Base-by-base conservation (phyloP, 139 green algal genomes). In the Haematococcus sp. region DNA sequence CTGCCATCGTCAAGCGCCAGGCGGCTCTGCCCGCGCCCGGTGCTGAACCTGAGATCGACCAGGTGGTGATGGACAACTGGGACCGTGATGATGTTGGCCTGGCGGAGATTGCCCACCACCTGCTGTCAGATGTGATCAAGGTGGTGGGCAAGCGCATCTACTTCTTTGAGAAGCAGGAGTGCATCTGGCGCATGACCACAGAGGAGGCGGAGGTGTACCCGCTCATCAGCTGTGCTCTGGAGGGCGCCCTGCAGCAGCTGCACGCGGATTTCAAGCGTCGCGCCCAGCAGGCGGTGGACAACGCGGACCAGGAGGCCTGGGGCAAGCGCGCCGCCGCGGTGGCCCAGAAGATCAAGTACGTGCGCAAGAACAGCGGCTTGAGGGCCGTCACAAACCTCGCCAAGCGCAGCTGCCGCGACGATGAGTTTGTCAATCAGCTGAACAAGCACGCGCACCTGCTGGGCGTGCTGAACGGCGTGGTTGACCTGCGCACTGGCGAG, bases 391-490 rank as follows among this genome's bases (percentile, higher is more conserved):
- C 23, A 7, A 13, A 7, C 40, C 7, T 56, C 33, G 23, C 64
- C 13, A 32, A 15, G 3, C 32, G 5, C 19, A n/a, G 4, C 31
- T 31, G 31, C 34, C 13, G 22, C 31, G 32, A 71, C 27, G 22
- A 28, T 4, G 16, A 56, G 3, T 71, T 71, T 31, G 34, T 34
- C n/a, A 19, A 56, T 9, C 13, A 64, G 28, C 67, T 73, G 44
- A 43, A 73, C 25, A 46, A 19, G 15, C 15, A 60, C 23, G 43
- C 52, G 3, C n/a, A 75, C 52, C 51, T 75, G 30, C 34, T 75
- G 27, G 68, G 68, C 49, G 68, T 75, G 4, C 17, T 17, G 27
- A 75, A 75, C 68, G 68, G 68, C 52, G 68, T 75, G 28, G 68
- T 75, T 3, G 68, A 75, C 54, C 68, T 75, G 16, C 51, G 51